phyloP scores from a whole-genome alignment of 1,139 yeast species.

The Candida frijolesensis region DNA sequence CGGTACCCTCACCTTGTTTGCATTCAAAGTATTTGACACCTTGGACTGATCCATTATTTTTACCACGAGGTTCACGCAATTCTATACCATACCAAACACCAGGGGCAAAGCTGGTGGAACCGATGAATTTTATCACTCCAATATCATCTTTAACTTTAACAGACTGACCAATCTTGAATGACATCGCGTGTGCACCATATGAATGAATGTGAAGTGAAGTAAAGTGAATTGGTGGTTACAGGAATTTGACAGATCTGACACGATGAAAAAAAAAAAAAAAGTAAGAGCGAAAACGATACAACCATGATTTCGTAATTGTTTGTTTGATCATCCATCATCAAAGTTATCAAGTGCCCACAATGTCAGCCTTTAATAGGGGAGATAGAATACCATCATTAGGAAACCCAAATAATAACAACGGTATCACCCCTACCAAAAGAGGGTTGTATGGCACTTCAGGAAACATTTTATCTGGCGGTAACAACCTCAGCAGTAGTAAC shows the following conservation, averaged over 20 bases:
- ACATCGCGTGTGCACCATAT: slow-evolving; percentile 3
- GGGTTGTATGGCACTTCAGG: background rate
- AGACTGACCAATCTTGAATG: slow-evolving; percentile 35
- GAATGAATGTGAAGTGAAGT: background rate
- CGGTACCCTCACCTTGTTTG: slow-evolving; percentile 22
- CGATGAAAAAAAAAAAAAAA: background rate
- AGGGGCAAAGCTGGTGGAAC: slow-evolving; percentile 57
- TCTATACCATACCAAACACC: slow-evolving; percentile 84
- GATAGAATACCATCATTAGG: slow-evolving; percentile 5
- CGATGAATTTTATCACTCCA: slow-evolving; percentile 54
- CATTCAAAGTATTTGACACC: slow-evolving; percentile 67
- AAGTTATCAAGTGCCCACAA: background rate
- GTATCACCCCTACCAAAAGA: slow-evolving; percentile 3
- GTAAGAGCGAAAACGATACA: slow-evolving; percentile 4
- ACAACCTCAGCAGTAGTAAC: slow-evolving; percentile 1
- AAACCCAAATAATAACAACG: background rate
- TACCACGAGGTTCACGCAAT: slow-evolving; percentile 64
- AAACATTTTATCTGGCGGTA: background rate
- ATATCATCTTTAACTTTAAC: slow-evolving; percentile 43
- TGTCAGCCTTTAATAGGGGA: slow-evolving; percentile 3
- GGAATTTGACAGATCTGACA: background rate
- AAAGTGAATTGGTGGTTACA: background rate
- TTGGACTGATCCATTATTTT: slow-evolving; percentile 75
- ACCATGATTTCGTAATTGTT: background rate
- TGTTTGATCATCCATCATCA: background rate